phyloP scores from a whole-genome alignment of 2,329 filamentous ascomycete species.

The Cryphonectria carpinicola region DNA sequence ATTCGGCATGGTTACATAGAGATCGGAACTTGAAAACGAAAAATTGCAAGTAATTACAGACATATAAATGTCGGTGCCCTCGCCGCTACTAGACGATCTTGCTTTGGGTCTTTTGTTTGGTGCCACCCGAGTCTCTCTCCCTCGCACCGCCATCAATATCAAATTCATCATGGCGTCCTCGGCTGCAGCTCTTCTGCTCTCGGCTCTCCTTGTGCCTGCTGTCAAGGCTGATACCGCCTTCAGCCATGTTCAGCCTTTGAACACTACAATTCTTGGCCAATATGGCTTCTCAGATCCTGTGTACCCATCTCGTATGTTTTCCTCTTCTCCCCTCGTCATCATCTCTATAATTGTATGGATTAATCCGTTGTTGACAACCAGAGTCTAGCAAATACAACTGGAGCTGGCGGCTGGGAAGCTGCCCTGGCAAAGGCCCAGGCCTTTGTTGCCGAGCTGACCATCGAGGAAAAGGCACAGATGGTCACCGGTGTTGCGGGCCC shows the following conservation, averaged over 20 bases:
- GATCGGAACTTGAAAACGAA: too few species aligned
- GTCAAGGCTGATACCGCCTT: conserved; percentile 37
- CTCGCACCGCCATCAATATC: neutral
- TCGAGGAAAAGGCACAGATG: conserved; percentile 59
- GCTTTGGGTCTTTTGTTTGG: neutral
- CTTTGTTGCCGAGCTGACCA: conserved; percentile 67
- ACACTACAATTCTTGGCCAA: conserved; percentile 45
- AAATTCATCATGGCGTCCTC: conserved; percentile 17
- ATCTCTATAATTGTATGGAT: neutral
- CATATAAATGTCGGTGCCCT: conserved; percentile 1
- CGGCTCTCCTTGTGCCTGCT: conserved; percentile 24
- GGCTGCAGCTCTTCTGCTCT: conserved; percentile 22
- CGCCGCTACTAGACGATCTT: neutral
- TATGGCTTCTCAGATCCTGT: conserved; percentile 45
- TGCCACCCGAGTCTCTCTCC: conserved; percentile 8
- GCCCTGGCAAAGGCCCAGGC: conserved; percentile 43
- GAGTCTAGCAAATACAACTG: conserved; percentile 41
- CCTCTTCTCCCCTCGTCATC: neutral
- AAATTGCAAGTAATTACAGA: neutral
- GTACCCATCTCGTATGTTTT: conserved; percentile 43
- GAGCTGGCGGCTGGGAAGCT: conserved; percentile 41
- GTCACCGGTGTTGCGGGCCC: conserved; percentile 31
- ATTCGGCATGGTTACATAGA: neutral
- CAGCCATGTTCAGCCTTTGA: conserved; percentile 44
- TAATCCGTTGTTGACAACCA: conserved; percentile 4